A percentile compares a stretch with the other conserved stretches of the same genome.
phyloP scores from a whole-genome alignment of 179 eudicot genomes.

The Beta corolliflora region DNA sequence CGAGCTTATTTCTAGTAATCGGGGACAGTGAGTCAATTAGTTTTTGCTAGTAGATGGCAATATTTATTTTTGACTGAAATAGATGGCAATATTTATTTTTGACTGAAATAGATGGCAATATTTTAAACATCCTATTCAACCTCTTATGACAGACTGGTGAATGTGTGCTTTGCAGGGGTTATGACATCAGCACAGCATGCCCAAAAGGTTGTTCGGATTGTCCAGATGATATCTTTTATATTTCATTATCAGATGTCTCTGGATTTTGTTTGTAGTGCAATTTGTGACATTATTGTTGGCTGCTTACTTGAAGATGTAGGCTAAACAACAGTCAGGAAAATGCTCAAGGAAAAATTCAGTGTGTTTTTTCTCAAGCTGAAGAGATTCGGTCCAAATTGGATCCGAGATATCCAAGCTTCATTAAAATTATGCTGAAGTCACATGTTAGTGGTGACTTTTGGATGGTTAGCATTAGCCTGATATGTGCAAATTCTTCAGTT shows the following conservation, averaged over 20 bases:
- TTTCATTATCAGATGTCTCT: not conserved
- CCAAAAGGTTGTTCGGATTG: conserved; percentile 4
- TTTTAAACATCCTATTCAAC: not conserved
- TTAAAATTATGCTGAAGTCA: conserved; percentile 20
- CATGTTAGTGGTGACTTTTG: conserved; percentile 23
- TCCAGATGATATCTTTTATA: not conserved
- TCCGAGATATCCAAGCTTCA: conserved; percentile 16
- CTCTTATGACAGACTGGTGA: not conserved
- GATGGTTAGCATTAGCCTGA: conserved; percentile 22
- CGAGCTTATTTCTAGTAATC: too few species aligned
- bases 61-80: too few species aligned
- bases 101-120: not conserved
- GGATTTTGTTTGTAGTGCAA: not conserved
- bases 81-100: too few species aligned
- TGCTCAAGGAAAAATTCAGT: not conserved
- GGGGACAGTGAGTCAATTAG: too few species aligned
- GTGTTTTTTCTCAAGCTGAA: conserved; percentile 9
- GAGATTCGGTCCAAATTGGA: conserved; percentile 18
- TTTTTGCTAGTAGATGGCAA: too few species aligned
- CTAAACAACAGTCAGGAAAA: not conserved
- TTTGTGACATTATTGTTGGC: not conserved
- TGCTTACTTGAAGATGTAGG: not conserved
- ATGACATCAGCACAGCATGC: not conserved
- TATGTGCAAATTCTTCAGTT: conserved; percentile 3
- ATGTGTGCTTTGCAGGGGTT: conserved; percentile 16